Base-by-base conservation (phyloP, 371 early-diverging fungal species). In the Sporodiniella umbellata region DNA sequence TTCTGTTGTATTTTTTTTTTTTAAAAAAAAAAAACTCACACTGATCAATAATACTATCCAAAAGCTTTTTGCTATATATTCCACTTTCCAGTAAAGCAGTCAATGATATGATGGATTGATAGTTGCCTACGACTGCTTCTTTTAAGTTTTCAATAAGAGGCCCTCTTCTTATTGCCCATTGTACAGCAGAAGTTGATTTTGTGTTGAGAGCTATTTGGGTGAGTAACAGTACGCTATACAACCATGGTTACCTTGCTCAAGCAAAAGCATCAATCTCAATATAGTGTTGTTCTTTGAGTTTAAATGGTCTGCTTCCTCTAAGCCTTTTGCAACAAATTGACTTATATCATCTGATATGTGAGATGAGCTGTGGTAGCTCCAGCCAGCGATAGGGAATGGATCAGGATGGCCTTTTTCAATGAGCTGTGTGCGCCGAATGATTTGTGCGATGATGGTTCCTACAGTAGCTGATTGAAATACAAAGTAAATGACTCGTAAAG, bases 71-170 rank as follows among this genome's bases (percentile, higher is more conserved):
- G 47, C 66, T 60, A 10, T 63, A 70, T 8, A 54, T 35, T 4
- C 88, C 88, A 37, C 73, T 57, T 8, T 79, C 80, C 8, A 87
- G 40, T 7, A 84, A 72, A 8, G 78, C 67, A 8, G 70, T 62
- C 3, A 88, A 51, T 23, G 77, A 72, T 1, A 68, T 43, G 26
- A 88, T 78, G 8, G 66, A 72, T 21, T 70, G 76, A 40, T 83
- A 88, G 37, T 86, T 84, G 28, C 88, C 88, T 52, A 72, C 60
- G 18, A 87, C 70, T 6, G 88, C 87, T 23, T 72, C 70, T 42
- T 79, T 80, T 7, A 88, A 53, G 28, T 78, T 79, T 42, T 83
- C 80, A 51, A 86, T 56, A 15, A 80, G 38, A 1, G 70, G 58
- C 2, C 79, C 72, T 8, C 81, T 61, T 15, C 75, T 74, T 14